These are phyloP conservation scores for Eucalyptus rudis DNA, from an alignment of 345 rosid species.

Conservation along the genomic window DNA sequence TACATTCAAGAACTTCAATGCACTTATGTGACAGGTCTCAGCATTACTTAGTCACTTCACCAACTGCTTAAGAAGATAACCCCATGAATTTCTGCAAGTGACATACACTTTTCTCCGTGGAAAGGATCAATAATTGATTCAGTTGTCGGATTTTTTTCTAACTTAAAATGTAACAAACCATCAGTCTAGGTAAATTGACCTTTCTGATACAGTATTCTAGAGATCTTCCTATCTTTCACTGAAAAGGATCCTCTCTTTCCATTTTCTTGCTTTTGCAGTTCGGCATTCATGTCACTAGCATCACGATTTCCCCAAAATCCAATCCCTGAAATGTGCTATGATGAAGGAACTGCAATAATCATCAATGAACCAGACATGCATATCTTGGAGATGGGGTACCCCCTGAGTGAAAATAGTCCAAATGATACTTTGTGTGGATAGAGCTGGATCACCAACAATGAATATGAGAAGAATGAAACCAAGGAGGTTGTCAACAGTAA, in stretches of 20 bases:
- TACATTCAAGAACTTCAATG: no score
- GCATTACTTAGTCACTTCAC: background rate
- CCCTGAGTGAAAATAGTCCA: accelerated
- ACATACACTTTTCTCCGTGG: slow-evolving; percentile 88
- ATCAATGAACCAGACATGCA: no score
- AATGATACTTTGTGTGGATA: no score
- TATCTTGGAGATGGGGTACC: no score
- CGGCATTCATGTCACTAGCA: no score
- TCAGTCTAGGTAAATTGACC: slow-evolving; percentile 54
- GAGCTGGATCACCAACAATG: no score
- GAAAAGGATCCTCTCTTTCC: background rate
- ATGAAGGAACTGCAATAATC: no score
- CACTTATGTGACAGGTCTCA: background rate
- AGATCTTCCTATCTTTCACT: background rate
- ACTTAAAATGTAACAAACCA: slow-evolving; percentile 95
- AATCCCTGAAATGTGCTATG: no score
- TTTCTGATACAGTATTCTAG: background rate
- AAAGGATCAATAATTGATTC: slow-evolving; percentile 94
- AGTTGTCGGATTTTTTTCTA: slow-evolving; percentile 78
- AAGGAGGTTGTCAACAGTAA: accelerated
- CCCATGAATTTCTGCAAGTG: slow-evolving; percentile 35
- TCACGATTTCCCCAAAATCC: no score
- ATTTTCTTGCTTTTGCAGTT: no score
- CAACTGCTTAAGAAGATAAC: background rate
- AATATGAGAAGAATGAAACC: no score